These are phyloP conservation scores for Alternaria sp. DNA, from an alignment of 2,329 filamentous ascomycete species.

Conservation along the genomic window DNA sequence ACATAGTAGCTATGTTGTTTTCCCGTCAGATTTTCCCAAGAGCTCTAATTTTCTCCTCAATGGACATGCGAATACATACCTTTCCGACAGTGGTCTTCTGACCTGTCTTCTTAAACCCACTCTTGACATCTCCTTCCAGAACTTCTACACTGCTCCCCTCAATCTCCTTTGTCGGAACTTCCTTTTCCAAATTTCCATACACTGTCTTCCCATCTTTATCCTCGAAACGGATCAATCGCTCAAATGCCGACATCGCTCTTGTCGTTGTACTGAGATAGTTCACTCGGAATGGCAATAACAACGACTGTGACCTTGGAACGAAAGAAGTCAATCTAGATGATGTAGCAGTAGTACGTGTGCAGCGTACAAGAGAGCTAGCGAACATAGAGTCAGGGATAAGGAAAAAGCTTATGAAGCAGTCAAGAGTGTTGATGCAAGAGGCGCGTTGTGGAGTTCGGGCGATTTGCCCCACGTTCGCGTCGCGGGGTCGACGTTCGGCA, in stretches of 20 bases:
- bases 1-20: slow-evolving; percentile 28
- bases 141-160: slow-evolving; percentile 41
- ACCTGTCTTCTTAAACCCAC: slow-evolving; percentile 42
- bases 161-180: slow-evolving; percentile 41
- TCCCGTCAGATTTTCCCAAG: neutral
- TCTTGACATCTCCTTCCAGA: slow-evolving; percentile 38
- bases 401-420: neutral
- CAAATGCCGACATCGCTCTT: slow-evolving; percentile 37
- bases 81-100: slow-evolving; percentile 38
- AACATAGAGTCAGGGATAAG: slow-evolving; percentile 7
- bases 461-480: slow-evolving; percentile 12
- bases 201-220: slow-evolving; percentile 38
- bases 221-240: slow-evolving; percentile 46
- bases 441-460: slow-evolving; percentile 3
- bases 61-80: neutral
- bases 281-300: neutral
- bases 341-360: slow-evolving; percentile 1
- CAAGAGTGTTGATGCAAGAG: neutral
- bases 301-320: neutral
- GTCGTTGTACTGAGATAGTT: slow-evolving; percentile 7
- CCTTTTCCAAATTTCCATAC: slow-evolving; percentile 44
- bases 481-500: slow-evolving; percentile 21
- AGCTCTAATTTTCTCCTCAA: neutral
- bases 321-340: neutral
- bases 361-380: slow-evolving; percentile 9